Base-by-base conservation (phyloP, 139 green algal species). In the Prasinococcaceae sp. region DNA sequence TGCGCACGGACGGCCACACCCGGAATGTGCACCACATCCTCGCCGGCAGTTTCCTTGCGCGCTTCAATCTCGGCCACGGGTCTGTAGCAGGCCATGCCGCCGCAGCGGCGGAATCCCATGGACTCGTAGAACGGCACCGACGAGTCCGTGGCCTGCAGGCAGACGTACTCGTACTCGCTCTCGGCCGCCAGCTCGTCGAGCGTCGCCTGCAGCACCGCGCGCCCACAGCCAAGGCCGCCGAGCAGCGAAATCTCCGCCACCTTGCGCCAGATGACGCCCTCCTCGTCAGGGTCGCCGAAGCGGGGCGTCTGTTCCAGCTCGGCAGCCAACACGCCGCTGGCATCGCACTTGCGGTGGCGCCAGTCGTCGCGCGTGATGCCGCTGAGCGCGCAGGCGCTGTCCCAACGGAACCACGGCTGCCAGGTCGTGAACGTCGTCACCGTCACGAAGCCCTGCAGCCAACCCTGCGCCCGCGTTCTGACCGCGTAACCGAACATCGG, bases 251-350 rank as follows among this genome's bases (percentile, higher is more conserved):
- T 14, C 33, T 41, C 33, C 12, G 33, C 33, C 33, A 41, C 33
- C 12, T 14, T 12, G 33, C 33, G 12, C 12, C 12, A 14, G 33
- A 41, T 41, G 12, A 41, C 14, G 33, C 33, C 33, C 33, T 41
- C 33, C 33, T 41, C 33, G 12, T 41, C 33, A 12, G 33, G 33
- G 33, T 41, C 33, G 33, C 33, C 33, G 33, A n/a, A n/a, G n/a
- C n/a, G n/a, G n/a, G n/a, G n/a, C n/a, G n/a, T n/a, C n/a, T n/a
- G n/a, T n/a, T n/a, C n/a, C n/a, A n/a, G n/a, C n/a, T n/a, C n/a
- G n/a, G n/a, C n/a, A n/a, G n/a, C n/a, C n/a, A n/a, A n/a, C 75
- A 47, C 12, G 33, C 33, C 33, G 12, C 12, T 41, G 33, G 12
- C 12, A 14, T 41, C 33, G 33, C 12, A 12, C 12, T 14, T 12